These are phyloP conservation scores for Schizosaccharomyces pombe DNA, from an alignment of 805 yeast species.

Conservation along the genomic window DNA sequence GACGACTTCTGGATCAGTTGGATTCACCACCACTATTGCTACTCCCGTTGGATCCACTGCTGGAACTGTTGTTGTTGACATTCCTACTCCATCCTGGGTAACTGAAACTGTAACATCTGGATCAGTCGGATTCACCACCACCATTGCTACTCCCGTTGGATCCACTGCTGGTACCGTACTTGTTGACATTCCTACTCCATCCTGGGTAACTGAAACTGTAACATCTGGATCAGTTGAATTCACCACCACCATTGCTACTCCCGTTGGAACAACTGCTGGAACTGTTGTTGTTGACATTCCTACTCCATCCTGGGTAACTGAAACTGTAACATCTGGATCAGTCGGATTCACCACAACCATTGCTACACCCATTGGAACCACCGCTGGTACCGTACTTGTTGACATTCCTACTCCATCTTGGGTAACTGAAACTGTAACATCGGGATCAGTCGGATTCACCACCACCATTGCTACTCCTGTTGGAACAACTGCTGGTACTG, in stretches of 20 bases:
- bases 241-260: neutral
- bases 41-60: neutral
- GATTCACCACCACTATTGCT: neutral
- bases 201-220: neutral
- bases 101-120: neutral
- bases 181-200: neutral
- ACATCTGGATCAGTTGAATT: neutral
- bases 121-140: neutral
- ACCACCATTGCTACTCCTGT: neutral
- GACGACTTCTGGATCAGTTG: neutral
- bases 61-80: neutral
- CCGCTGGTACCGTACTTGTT: neutral
- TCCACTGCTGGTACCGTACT: neutral
- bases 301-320: neutral
- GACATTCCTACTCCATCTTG: neutral
- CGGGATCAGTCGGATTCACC: neutral
- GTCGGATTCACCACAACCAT: neutral
- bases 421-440: neutral
- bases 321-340: neutral
- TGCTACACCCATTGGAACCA: neutral
- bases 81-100: neutral
- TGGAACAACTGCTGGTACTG: neutral
- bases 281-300: neutral
- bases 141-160: neutral
- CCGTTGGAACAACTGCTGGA: neutral